Evolutionary conservation across 1,284 basidiomycete species (phyloP).

Genomic region (Austropuccinia psidii): DNA sequence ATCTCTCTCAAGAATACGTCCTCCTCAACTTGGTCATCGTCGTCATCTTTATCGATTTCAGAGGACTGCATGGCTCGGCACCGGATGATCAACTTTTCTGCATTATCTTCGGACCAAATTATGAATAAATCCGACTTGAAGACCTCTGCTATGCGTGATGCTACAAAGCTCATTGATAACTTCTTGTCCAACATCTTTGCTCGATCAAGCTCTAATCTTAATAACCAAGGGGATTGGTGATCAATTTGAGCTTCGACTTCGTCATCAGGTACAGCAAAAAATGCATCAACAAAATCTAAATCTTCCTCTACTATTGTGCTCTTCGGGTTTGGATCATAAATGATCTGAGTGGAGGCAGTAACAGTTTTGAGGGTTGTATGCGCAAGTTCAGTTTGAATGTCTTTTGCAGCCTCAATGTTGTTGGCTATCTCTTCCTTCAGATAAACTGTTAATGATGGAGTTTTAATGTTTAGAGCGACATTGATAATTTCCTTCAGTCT

Average conservation of each 20-base stretch:
- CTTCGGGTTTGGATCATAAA: conserved; percentile 90
- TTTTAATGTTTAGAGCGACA: conserved; percentile 96
- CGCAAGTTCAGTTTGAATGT: conserved; percentile 82
- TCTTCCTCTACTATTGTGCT: conserved; percentile 96
- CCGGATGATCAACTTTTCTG: conserved; percentile 92
- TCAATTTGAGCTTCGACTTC: conserved; percentile 85
- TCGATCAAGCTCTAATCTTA: conserved; percentile 92
- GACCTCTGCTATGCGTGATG: conserved; percentile 82
- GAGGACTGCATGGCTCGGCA: conserved; percentile 63
- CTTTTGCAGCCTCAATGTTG: conserved; percentile 63
- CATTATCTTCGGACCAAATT: conserved; percentile 98
- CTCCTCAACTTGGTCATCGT: conserved; percentile 85
- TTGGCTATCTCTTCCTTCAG: conserved; percentile 65
- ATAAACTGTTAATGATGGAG: conserved; percentile 87
- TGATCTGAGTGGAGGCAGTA: conserved; percentile 92
- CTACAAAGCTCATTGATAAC: conserved; percentile 90
- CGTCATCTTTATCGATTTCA: conserved; percentile 55
- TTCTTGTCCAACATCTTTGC: conserved; percentile 97
- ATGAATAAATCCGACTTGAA: conserved; percentile 97
- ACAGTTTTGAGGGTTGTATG: conserved; percentile 92
- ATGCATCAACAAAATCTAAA: conserved; percentile 89
- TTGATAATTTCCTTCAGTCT: conserved; percentile 99
- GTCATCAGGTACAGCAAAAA: conserved; percentile 98
- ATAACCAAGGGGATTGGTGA: conserved; percentile 90
- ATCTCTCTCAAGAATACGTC: conserved; percentile 94